Percentiles rank a stretch among this genome's conserved stretches.
Evolutionary conservation across 1,284 basidiomycete genomes (phyloP).

Genomic region (Vanrija pseudolonga): DNA sequence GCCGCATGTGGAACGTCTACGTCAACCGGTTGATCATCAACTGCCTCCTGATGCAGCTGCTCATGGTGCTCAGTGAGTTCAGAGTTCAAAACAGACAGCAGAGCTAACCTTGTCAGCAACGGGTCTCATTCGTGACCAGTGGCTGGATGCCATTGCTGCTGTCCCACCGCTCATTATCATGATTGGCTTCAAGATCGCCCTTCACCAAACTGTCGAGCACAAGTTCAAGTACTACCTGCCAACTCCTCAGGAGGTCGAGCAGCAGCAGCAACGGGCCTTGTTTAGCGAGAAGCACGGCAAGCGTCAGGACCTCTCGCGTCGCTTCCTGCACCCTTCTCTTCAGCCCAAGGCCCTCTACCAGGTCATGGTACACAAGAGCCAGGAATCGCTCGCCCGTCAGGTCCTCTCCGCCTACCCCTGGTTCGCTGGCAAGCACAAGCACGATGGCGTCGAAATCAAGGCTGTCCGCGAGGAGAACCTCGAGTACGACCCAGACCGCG

Average conservation of each 20-base stretch:
- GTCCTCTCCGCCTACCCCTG: slow-evolving; percentile 46
- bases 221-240: slow-evolving; percentile 68
- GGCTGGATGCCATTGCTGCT: slow-evolving; percentile 51
- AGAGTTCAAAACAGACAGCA: background rate
- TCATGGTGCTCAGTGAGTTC: slow-evolving; percentile 78
- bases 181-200: slow-evolving; percentile 74
- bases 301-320: slow-evolving; percentile 50
- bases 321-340: slow-evolving; percentile 54
- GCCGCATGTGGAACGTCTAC: slow-evolving; percentile 87
- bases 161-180: slow-evolving; percentile 74
- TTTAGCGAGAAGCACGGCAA: slow-evolving; percentile 43
- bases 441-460: slow-evolving; percentile 41
- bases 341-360: slow-evolving; percentile 47
- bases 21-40: slow-evolving; percentile 76
- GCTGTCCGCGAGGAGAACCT: slow-evolving; percentile 49
- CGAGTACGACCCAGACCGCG: slow-evolving; percentile 45
- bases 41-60: slow-evolving; percentile 72
- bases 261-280: slow-evolving; percentile 26
- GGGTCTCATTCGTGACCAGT: slow-evolving; percentile 73
- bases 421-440: slow-evolving; percentile 40
- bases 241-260: slow-evolving; percentile 46
- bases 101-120: slow-evolving; percentile 58
- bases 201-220: slow-evolving; percentile 63
- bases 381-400: slow-evolving; percentile 43
- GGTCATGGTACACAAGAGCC: slow-evolving; percentile 50